Conservation (phyloP, 768 basidiomycete genomes). For the Lyophyllum decastes region DNA sequence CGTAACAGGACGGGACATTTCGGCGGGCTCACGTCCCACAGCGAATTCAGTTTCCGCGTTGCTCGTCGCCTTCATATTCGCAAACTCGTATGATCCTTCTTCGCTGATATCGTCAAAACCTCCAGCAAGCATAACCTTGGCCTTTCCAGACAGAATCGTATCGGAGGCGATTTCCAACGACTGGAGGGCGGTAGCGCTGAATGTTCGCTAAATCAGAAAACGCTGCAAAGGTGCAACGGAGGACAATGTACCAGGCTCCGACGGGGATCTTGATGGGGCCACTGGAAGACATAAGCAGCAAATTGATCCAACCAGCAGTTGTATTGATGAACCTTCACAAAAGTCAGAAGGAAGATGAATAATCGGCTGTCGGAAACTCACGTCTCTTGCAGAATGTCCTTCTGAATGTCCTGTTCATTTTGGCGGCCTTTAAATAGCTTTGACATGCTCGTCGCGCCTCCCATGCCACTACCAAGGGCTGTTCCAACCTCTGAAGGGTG, state of each 20-base stretch:
- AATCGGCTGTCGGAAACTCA: too few relatives aligned
- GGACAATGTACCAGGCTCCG: constrained; percentile 85
- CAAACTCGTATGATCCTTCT: constrained; percentile 98
- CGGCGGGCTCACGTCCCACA: constrained; percentile 98
- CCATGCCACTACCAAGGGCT: too few relatives aligned
- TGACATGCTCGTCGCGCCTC: too few relatives aligned
- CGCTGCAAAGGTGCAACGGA: not conserved
- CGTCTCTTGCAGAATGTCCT: too few relatives aligned
- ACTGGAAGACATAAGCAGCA: too few relatives aligned
- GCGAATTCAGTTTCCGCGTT: constrained; percentile 97
- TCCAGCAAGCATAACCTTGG: constrained; percentile 98
- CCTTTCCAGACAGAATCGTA: constrained; percentile 91
- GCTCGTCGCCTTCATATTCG: constrained; percentile 99
- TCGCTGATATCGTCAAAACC: constrained; percentile 98
- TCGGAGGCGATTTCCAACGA: constrained; percentile 97
- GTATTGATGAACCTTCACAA: too few relatives aligned
- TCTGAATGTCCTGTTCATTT: too few relatives aligned
- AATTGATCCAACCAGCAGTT: too few relatives aligned
- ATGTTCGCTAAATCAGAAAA: constrained; percentile 5
- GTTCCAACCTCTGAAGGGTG: too few relatives aligned
- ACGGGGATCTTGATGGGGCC: too few relatives aligned
- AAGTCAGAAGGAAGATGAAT: too few relatives aligned
- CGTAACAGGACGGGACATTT: constrained; percentile 98
- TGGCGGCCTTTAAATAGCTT: too few relatives aligned
- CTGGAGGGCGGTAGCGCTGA: constrained; percentile 93